Evolutionary conservation across 2,329 filamentous ascomycete genomes (phyloP), one percentile per base, ranked within the genome.

Genomic region (Cladophialophora yegresii): DNA sequence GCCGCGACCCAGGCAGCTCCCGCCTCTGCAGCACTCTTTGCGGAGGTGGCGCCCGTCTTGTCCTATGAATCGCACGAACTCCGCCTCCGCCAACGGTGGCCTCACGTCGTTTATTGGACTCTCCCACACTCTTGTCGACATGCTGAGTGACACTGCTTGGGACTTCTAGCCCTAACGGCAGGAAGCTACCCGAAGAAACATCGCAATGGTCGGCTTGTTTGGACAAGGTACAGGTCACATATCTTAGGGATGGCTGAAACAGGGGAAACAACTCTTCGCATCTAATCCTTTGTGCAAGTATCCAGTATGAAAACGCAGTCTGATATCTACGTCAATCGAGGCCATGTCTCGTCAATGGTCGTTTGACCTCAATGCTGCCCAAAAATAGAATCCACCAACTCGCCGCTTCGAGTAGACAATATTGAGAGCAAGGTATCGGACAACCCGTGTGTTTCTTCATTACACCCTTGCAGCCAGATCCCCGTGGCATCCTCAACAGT

Each of bases 381-480:
- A 75, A 95, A 95, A 66, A 95, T 88, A 40, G 87, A 89, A 65
- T 87, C 77, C 20, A 93, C 89, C 74, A 95, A 87, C 78, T 95
- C 90, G 28, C 89, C 90, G 36, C 89, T 89, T 61, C 91, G 81
- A 28, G 88, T 86, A 6, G 90, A 86, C 67, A 95, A 80, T 67
- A 95, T 89, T 1, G 90, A 93, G 58, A 96, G 82, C 58, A 96
- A 83, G 54, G 89, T 91, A 76, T 96, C 90, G 75, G 90, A 92
- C 77, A 96, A 78, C 65, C 93, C 93, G 77, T 98, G 93, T 36
- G 92, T 96, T 67, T 84, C 87, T 81, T 98, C 93, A 75, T 92
- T 96, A 80, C 93, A 97, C 33, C 93, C 93, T 76, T 98, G 95
- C 71, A 98, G 82, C 89, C 91, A 98, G 64, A 98, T 83, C 3